Evolutionary conservation across 306 rosid species (phyloP).

Genomic region (Vigna radiata): DNA sequence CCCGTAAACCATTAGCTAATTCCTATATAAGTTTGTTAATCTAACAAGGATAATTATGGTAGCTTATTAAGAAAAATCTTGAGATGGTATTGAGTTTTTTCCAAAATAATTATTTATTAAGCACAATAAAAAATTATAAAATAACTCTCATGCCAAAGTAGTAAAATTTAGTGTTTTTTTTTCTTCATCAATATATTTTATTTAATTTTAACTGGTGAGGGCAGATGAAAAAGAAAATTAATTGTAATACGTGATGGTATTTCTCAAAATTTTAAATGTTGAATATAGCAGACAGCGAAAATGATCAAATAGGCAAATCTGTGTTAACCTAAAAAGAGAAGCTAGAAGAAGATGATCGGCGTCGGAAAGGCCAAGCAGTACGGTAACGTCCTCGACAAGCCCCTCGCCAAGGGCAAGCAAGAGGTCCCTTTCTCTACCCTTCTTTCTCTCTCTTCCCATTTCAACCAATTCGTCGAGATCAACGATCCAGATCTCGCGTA

Average conservation of each 20-base stretch:
- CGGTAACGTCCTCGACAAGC: constrained; percentile 91
- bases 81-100: no score
- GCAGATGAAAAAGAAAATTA: background rate
- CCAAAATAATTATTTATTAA: no score
- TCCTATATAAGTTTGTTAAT: no score
- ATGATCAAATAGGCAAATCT: background rate
- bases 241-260: background rate
- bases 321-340: background rate
- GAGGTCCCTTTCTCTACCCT: constrained; percentile 30
- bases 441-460: background rate
- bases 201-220: background rate
- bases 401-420: constrained; percentile 62
- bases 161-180: no score
- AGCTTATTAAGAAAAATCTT: no score
- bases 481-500: constrained; percentile 29
- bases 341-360: constrained; percentile 73
- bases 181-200: background rate
- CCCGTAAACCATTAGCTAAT: no score
- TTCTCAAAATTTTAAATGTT: background rate
- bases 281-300: background rate
- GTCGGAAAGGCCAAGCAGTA: constrained; percentile 93
- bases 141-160: background rate
- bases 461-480: background rate
- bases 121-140: no score
- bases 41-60: no score